Evolutionary conservation across 192 early-diverging fungal species (phyloP), one percentile per base, ranked within the genome.

Genomic region (Lunasporangiospora selenospora): DNA sequence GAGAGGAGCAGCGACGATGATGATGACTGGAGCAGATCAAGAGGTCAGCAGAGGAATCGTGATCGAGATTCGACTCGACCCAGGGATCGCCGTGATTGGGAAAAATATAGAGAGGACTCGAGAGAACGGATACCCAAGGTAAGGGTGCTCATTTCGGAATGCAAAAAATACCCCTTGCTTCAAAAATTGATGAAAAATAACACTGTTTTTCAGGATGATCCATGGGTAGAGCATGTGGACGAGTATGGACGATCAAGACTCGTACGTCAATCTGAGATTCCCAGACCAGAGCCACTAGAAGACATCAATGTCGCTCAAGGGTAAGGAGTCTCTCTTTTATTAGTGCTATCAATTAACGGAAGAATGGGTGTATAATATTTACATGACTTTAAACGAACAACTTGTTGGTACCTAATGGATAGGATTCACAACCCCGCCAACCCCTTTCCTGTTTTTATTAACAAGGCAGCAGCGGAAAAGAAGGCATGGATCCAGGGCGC

Each of bases 201-300:
- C 2, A 32, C 67, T 29, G 67, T 71, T 5, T 79, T 67, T 5
- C 54, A 77, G 51, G 78, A 78, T 31, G 89, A 92, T 85, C 87
- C 89, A 15, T 89, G 88, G 87, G 82, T 92, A 1, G 89, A 91
- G 30, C 83, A 88, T 48, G 71, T 81, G 0, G 91, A 92, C 70
- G 87, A 91, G 50, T 92, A 87, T 86, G 91, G 91, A 10, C 65
- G 91, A 18, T 85, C 89, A 31, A 76, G 87, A 19, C 62, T 88
- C 2, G 79, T 87, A 13, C 78, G 87, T 18, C 77, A 78, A 50
- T 85, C 84, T 46, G 71, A 90, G 64, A 60, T 81, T 10, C 81
- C 77, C 27, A 39, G 43, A 53, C 49, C 43, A 26, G 29, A 16
- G 10, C 24, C 32, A 32, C 51, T 65, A 26, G 18, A 60, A 23